Evolutionary conservation across 768 basidiomycete species (phyloP).

Genomic region (Collybia sordida): DNA sequence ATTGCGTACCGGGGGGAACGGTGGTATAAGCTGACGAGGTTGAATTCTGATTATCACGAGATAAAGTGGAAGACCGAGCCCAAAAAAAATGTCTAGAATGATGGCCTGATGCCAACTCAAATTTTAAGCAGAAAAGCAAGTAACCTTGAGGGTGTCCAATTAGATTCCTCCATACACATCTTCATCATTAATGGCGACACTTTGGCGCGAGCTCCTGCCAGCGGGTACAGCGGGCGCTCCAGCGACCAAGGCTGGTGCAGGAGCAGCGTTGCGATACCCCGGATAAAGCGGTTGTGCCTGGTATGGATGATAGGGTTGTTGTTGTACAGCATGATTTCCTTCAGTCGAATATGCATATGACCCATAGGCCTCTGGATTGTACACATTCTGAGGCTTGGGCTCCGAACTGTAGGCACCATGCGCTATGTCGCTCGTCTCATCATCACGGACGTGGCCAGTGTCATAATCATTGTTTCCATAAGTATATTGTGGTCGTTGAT

Average conservation of each 20-base stretch:
- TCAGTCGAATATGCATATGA: slow-evolving; percentile 37
- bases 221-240: slow-evolving; percentile 19
- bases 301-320: slow-evolving; percentile 22
- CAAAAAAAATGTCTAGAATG: slow-evolving; percentile 2
- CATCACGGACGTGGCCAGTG: slow-evolving; percentile 17
- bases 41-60: not conserved
- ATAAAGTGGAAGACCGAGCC: not conserved
- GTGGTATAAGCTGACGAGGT: slow-evolving; percentile 3
- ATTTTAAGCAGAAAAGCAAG: not conserved
- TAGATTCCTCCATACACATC: slow-evolving; percentile 39
- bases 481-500: slow-evolving; percentile 39
- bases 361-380: slow-evolving; percentile 44
- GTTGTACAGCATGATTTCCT: slow-evolving; percentile 28
- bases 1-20: slow-evolving; percentile 7
- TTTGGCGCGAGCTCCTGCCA: slow-evolving; percentile 14
- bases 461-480: slow-evolving; percentile 31
- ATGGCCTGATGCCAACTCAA: not conserved
- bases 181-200: slow-evolving; percentile 19
- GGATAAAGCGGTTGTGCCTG: slow-evolving; percentile 20
- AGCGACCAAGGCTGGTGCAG: slow-evolving; percentile 18
- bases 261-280: slow-evolving; percentile 12
- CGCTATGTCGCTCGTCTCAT: slow-evolving; percentile 26
- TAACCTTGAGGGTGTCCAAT: slow-evolving; percentile 9
- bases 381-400: slow-evolving; percentile 34
- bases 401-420: slow-evolving; percentile 39